Percentiles rank a stretch among this genome's conserved stretches.
These are phyloP conservation scores for Sarocladium oryzae DNA, from an alignment of 2,329 filamentous ascomycete species.

Conservation along the genomic window DNA sequence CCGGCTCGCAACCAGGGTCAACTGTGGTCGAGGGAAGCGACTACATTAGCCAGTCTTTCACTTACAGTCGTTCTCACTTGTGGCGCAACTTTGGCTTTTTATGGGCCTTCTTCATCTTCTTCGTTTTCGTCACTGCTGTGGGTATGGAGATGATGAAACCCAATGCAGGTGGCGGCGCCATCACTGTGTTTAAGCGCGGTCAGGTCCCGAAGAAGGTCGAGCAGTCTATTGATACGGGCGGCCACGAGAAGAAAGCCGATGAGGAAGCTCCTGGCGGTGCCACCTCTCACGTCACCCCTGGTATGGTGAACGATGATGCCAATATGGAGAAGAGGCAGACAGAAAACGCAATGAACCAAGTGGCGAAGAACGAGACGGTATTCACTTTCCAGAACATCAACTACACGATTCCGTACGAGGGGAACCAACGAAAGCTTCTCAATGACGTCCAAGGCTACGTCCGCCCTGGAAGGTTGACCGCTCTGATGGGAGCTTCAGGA, in stretches of 20 bases:
- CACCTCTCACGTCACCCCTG: conserved; percentile 47
- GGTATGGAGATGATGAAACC: conserved; percentile 62
- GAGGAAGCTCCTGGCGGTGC: conserved; percentile 38
- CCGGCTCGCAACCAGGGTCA: conserved; percentile 38
- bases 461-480: conserved; percentile 72
- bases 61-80: conserved; percentile 50
- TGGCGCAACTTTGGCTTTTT: conserved; percentile 77
- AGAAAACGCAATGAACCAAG: conserved; percentile 33
- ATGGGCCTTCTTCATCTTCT: conserved; percentile 68
- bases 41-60: conserved; percentile 48
- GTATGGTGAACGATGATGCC: conserved; percentile 39
- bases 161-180: conserved; percentile 51
- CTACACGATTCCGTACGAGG: conserved; percentile 48
- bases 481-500: conserved; percentile 61
- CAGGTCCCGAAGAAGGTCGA: conserved; percentile 54
- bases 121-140: conserved; percentile 63
- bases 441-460: conserved; percentile 80
- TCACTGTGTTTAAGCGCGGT: conserved; percentile 57
- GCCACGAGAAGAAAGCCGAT: conserved; percentile 37
- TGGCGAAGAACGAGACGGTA: conserved; percentile 55
- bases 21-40: conserved; percentile 44
- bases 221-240: conserved; percentile 48
- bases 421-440: conserved; percentile 60
- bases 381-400: conserved; percentile 48
- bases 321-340: conserved; percentile 22